Conservation (phyloP, 192 early-diverging fungal genomes). For the Mortierella claussenii region DNA sequence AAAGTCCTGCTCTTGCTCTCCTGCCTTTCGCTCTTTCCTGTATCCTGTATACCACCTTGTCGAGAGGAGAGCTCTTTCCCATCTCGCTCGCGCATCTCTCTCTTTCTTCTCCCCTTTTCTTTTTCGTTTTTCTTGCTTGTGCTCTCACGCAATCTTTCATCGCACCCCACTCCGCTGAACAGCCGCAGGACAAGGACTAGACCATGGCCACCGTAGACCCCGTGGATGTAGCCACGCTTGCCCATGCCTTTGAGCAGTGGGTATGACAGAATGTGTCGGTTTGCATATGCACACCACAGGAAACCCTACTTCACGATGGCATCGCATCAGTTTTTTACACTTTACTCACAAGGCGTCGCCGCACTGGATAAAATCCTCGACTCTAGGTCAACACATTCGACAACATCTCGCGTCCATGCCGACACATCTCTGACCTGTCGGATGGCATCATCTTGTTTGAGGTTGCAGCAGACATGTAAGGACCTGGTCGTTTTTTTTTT, state of each 20-base stretch:
- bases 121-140: conserved; percentile 2
- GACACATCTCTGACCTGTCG: conserved; percentile 71
- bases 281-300: too few species aligned
- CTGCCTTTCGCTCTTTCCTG: not conserved
- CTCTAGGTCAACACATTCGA: conserved; percentile 75
- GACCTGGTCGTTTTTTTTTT: not conserved
- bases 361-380: too few species aligned
- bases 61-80: not conserved
- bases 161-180: not conserved
- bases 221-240: conserved; percentile 16
- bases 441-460: conserved; percentile 87
- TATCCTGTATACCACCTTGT: not conserved
- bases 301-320: too few species aligned
- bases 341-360: too few species aligned
- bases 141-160: too few species aligned
- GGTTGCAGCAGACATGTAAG: conserved; percentile 87
- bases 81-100: not conserved
- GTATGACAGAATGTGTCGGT: too few species aligned
- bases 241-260: conserved; percentile 54
- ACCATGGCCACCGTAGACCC: conserved; percentile 23
- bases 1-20: too few species aligned
- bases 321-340: too few species aligned
- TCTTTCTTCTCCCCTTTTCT: not conserved
- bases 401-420: conserved; percentile 55
- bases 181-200: not conserved